Conservation (phyloP, 768 basidiomycete genomes). For the Sutorius australiensis region DNA sequence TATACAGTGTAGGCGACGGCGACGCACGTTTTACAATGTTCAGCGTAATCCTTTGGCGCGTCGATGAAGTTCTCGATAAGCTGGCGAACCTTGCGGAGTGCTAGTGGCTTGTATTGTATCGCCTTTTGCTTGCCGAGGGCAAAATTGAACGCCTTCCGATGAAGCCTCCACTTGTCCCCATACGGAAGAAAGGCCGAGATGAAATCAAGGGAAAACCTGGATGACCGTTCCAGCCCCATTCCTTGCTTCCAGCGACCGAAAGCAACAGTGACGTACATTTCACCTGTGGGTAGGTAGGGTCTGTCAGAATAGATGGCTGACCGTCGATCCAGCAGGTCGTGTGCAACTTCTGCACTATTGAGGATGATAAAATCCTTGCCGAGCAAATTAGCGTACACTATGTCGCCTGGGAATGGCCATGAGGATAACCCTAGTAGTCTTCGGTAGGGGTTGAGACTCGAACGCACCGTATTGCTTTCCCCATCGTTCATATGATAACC, state of each 20-base stretch:
- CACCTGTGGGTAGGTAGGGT: slow-evolving; percentile 19
- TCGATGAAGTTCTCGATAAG: slow-evolving; percentile 22
- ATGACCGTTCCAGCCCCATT: background rate
- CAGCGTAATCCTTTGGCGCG: slow-evolving; percentile 10
- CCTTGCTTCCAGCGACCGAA: background rate
- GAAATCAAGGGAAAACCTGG: slow-evolving; percentile 32
- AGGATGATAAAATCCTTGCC: slow-evolving; percentile 29
- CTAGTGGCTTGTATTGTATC: slow-evolving; percentile 11
- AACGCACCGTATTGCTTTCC: slow-evolving; percentile 30
- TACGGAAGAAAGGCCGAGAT: slow-evolving; percentile 27
- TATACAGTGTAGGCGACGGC: slow-evolving; percentile 17
- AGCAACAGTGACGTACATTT: slow-evolving; percentile 11
- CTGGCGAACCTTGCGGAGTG: slow-evolving; percentile 20
- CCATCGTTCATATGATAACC: slow-evolving; percentile 35
- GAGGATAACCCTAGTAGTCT: background rate
- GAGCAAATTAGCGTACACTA: slow-evolving; percentile 26
- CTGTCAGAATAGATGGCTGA: slow-evolving; percentile 28
- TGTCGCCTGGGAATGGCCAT: slow-evolving; percentile 8
- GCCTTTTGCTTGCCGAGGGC: slow-evolving; percentile 16
- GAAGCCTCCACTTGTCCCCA: slow-evolving; percentile 28
- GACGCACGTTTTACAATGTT: slow-evolving; percentile 22
- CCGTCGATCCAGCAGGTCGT: slow-evolving; percentile 24
- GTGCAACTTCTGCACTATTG: slow-evolving; percentile 20
- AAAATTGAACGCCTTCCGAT: slow-evolving; percentile 26
- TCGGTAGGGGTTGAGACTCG: background rate